These are phyloP conservation scores for Sphaerosporella brunnea DNA, from an alignment of 495 filamentous ascomycete genomes.

Conservation along the genomic window DNA sequence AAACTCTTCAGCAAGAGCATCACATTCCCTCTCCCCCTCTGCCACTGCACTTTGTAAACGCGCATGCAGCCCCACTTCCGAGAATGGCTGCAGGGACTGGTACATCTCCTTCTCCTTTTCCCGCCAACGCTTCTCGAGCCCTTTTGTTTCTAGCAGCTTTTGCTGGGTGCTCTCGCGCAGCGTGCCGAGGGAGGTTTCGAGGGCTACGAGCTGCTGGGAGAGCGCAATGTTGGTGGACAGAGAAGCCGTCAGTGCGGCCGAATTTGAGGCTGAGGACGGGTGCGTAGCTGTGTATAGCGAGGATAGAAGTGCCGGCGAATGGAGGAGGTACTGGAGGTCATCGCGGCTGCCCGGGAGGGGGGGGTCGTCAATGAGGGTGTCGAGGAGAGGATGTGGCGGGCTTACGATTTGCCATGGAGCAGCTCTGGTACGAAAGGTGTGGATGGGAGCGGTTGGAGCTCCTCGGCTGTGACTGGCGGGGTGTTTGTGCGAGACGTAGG, in stretches of 20 bases:
- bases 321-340: slow-evolving; percentile 52
- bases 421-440: slow-evolving; percentile 47
- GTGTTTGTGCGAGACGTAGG: slow-evolving; percentile 41
- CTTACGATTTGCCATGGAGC: slow-evolving; percentile 59
- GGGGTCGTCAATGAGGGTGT: neutral
- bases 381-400: slow-evolving; percentile 4
- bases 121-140: slow-evolving; percentile 78
- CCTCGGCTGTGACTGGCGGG: slow-evolving; percentile 7
- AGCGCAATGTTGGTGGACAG: slow-evolving; percentile 52
- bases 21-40: neutral
- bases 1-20: neutral
- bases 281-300: slow-evolving; percentile 50
- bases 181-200: slow-evolving; percentile 42
- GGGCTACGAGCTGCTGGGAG: slow-evolving; percentile 38
- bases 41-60: neutral
- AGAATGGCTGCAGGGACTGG: slow-evolving; percentile 61
- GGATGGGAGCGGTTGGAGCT: slow-evolving; percentile 29
- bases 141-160: slow-evolving; percentile 63
- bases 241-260: slow-evolving; percentile 39
- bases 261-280: slow-evolving; percentile 40
- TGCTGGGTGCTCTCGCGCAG: slow-evolving; percentile 55
- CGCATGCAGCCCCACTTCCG: slow-evolving; percentile 30
- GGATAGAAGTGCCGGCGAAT: slow-evolving; percentile 40
- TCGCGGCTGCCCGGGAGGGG: slow-evolving; percentile 26
- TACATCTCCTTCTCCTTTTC: slow-evolving; percentile 82